These are phyloP conservation scores for Fusarium sp. DNA, from an alignment of 2,329 filamentous ascomycete species.

Conservation along the genomic window DNA sequence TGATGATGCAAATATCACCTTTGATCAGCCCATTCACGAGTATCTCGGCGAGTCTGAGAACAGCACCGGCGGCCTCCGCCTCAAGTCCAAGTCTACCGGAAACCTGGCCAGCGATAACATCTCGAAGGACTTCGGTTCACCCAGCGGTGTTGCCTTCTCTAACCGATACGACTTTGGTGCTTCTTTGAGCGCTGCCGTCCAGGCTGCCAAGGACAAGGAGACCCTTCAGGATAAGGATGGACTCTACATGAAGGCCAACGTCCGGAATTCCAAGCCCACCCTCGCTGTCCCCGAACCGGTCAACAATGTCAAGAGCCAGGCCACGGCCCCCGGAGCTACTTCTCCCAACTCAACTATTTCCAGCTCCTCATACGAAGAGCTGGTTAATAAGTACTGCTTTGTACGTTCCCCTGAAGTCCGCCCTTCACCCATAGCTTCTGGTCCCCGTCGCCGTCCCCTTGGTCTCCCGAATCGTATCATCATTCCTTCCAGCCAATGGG, in stretches of 20 bases:
- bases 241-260: constrained; percentile 67
- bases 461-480: constrained; percentile 32
- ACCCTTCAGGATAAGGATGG: constrained; percentile 69
- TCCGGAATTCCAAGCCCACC: constrained; percentile 48
- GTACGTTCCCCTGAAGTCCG: constrained; percentile 77
- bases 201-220: constrained; percentile 77
- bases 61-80: constrained; percentile 69
- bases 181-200: constrained; percentile 87
- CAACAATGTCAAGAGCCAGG: constrained; percentile 29
- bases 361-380: constrained; percentile 93
- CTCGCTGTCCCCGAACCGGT: constrained; percentile 47
- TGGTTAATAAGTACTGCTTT: constrained; percentile 99
- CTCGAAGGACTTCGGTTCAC: constrained; percentile 63
- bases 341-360: constrained; percentile 72
- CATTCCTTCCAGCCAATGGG: constrained; percentile 27
- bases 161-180: constrained; percentile 96
- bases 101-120: constrained; percentile 75
- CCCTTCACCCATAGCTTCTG: constrained; percentile 44
- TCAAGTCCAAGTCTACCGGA: constrained; percentile 76
- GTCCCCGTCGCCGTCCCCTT: constrained; percentile 40
- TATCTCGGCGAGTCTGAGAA: constrained; percentile 73
- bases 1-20: constrained; percentile 69
- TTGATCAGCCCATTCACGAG: constrained; percentile 71
- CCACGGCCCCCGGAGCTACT: constrained; percentile 59
- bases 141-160: constrained; percentile 82